Evolutionary conservation across 257 asterid genomes (phyloP).

Genomic region (Rhazya stricta): DNA sequence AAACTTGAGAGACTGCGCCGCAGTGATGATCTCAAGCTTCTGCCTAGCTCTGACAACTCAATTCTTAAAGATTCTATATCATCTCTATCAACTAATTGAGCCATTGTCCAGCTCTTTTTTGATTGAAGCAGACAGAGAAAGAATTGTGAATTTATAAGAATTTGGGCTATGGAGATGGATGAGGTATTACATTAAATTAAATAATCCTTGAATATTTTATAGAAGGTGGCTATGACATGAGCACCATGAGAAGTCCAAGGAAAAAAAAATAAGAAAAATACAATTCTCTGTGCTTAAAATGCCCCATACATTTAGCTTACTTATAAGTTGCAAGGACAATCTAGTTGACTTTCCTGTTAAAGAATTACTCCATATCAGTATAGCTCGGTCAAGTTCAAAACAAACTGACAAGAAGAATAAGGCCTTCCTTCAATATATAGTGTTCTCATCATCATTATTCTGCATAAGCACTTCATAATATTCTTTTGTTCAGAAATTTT

Average conservation of each 20-base stretch:
- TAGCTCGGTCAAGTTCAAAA: too few species aligned
- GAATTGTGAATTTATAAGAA: not conserved
- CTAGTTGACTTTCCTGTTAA: not conserved
- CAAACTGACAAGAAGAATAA: too few species aligned
- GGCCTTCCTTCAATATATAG: too few species aligned
- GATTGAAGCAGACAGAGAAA: too few species aligned
- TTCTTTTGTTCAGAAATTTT: not conserved
- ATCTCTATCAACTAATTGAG: constrained; percentile 9
- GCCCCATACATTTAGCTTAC: too few species aligned
- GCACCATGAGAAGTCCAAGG: not conserved
- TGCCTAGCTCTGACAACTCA: constrained; percentile 8
- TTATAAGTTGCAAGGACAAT: too few species aligned
- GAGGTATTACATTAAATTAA: not conserved
- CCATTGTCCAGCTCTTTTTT: not conserved
- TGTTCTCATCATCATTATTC: too few species aligned
- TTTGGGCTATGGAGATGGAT: not conserved
- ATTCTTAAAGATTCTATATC: constrained; percentile 8
- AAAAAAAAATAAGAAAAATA: not conserved
- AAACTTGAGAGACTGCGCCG: not conserved
- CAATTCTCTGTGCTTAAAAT: not conserved
- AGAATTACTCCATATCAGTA: not conserved
- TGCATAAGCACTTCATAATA: too few species aligned
- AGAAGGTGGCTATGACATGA: not conserved
- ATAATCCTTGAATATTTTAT: not conserved
- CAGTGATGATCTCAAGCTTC: constrained; percentile 9